These are phyloP conservation scores for Alternaria longipes DNA, from an alignment of 2,329 filamentous ascomycete genomes.

Conservation along the genomic window DNA sequence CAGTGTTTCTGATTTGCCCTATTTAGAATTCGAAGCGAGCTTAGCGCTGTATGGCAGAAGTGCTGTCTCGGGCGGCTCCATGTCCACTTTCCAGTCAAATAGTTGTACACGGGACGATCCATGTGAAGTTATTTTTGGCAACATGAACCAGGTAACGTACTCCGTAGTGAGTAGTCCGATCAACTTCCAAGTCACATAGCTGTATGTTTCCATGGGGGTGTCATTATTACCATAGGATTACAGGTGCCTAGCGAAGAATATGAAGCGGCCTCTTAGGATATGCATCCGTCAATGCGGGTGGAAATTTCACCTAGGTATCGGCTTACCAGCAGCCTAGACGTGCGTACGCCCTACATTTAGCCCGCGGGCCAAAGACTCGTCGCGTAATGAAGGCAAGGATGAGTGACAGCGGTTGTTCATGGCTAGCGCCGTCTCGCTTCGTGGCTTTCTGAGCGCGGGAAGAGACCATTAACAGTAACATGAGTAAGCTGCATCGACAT, in stretches of 20 bases:
- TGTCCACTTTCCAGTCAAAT: background rate
- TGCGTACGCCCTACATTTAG: background rate
- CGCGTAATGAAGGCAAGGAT: background rate
- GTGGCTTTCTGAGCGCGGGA: background rate
- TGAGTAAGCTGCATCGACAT: background rate
- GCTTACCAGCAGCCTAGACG: background rate
- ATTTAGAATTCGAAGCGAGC: background rate
- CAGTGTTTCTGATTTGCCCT: background rate
- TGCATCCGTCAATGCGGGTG: background rate
- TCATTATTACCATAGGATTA: background rate
- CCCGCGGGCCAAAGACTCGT: background rate
- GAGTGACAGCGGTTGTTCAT: background rate
- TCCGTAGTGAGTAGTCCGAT: background rate
- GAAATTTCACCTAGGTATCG: background rate
- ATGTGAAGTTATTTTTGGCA: background rate
- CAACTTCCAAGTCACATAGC: background rate
- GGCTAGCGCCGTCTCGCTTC: background rate
- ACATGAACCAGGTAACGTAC: background rate
- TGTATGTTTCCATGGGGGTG: background rate
- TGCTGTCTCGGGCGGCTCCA: constrained; percentile 1
- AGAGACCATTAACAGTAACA: background rate
- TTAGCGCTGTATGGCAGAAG: background rate
- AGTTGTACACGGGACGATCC: background rate
- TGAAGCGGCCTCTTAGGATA: background rate
- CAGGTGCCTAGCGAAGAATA: background rate